phyloP scores from a whole-genome alignment of 1,139 yeast species.

The Kodamaea plutei region DNA sequence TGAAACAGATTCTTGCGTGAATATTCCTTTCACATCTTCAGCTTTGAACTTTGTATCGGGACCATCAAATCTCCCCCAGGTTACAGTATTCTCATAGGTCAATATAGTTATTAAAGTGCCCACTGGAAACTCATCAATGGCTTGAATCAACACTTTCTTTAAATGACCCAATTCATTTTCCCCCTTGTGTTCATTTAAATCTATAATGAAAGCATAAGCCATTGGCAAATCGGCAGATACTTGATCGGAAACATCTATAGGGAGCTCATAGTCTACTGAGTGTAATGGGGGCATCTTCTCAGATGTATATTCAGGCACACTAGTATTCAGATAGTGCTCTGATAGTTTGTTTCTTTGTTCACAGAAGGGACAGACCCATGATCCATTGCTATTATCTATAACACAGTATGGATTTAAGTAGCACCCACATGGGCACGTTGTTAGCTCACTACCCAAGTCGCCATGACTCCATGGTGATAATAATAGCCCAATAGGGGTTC shows the following conservation, averaged over 20 bases:
- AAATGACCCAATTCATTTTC: slow-evolving; percentile 18
- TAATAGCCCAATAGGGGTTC: slow-evolving; percentile 38
- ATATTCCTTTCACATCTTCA: slow-evolving; percentile 11
- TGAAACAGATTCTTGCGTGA: slow-evolving; percentile 22
- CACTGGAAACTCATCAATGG: slow-evolving; percentile 19
- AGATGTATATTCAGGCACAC: too few relatives aligned
- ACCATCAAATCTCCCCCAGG: slow-evolving; percentile 18
- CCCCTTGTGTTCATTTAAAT: slow-evolving; percentile 28
- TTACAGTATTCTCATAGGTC: slow-evolving; percentile 28
- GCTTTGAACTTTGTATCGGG: not conserved
- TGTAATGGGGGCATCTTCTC: too few relatives aligned
- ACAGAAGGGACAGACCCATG: slow-evolving; percentile 44
- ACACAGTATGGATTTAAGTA: slow-evolving; percentile 28
- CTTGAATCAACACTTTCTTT: slow-evolving; percentile 14
- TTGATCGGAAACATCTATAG: slow-evolving; percentile 18
- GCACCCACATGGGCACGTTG: slow-evolving; percentile 20
- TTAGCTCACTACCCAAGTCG: slow-evolving; percentile 12
- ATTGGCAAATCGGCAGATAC: slow-evolving; percentile 9
- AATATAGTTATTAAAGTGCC: slow-evolving; percentile 24
- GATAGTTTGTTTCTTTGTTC: slow-evolving; percentile 23
- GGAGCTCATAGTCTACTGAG: slow-evolving; percentile 27
- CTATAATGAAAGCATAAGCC: slow-evolving; percentile 25
- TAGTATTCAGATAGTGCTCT: slow-evolving; percentile 11
- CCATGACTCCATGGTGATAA: slow-evolving; percentile 24
- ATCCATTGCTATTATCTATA: slow-evolving; percentile 26